Conservation (phyloP, 176 grass and related monocot genomes). For the Puccinellia tenuiflora region DNA sequence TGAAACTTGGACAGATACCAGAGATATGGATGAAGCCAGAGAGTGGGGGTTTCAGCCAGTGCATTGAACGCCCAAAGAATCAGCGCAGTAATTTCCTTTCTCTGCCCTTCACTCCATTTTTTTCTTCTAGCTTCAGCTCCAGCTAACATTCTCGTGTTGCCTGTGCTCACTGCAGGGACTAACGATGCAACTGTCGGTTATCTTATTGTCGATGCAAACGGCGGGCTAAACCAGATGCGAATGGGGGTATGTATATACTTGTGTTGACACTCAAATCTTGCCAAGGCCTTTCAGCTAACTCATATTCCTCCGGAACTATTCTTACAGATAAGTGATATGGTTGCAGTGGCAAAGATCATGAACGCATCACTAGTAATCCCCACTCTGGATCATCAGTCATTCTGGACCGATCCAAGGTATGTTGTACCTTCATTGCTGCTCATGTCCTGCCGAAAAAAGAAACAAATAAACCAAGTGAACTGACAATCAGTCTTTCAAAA, state of each 20-base stretch:
- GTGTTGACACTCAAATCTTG: background rate
- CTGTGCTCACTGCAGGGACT: conserved; percentile 24
- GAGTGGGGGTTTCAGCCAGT: conserved; percentile 40
- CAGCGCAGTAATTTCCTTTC: conserved; percentile 35
- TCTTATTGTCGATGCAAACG: conserved; percentile 70
- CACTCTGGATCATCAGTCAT: conserved; percentile 78
- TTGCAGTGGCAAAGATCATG: conserved; percentile 85
- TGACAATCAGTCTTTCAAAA: background rate
- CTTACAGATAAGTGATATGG: conserved; percentile 96
- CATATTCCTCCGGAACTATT: conserved; percentile 35
- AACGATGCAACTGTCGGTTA: conserved; percentile 52
- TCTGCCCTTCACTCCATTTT: background rate
- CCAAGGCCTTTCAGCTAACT: conserved; percentile 20
- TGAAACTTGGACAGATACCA: conserved; percentile 38
- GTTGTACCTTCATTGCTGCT: background rate
- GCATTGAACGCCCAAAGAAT: conserved; percentile 44
- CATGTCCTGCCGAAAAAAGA: background rate
- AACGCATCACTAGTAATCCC: conserved; percentile 74
- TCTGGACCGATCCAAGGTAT: conserved; percentile 92
- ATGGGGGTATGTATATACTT: conserved; percentile 63
- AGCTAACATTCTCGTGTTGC: background rate
- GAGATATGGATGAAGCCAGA: conserved; percentile 70
- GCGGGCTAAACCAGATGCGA: conserved; percentile 96
- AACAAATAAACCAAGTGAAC: background rate
- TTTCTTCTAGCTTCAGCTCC: background rate